Evolutionary conservation across 2,329 filamentous ascomycete species (phyloP).

Genomic region (Orbilia oligospora): DNA sequence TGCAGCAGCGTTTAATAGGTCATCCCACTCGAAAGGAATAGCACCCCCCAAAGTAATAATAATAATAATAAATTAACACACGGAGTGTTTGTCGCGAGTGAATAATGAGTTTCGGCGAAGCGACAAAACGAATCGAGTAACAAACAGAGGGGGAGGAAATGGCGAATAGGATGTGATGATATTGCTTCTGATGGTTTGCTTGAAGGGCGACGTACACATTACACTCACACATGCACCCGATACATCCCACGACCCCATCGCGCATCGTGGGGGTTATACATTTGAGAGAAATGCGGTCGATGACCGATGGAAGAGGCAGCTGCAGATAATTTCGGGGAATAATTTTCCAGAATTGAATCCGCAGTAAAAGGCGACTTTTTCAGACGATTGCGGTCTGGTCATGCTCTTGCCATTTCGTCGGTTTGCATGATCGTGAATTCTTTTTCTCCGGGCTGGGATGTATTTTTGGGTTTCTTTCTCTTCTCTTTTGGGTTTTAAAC

Average conservation of each 20-base stretch:
- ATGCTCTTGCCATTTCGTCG: constrained; percentile 57
- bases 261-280: constrained; percentile 32
- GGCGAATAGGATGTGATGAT: constrained; percentile 40
- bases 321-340: constrained; percentile 38
- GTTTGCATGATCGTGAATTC: constrained; percentile 50
- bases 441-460: constrained; percentile 9
- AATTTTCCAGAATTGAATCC: constrained; percentile 50
- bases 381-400: constrained; percentile 47
- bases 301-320: constrained; percentile 51
- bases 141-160: constrained; percentile 33
- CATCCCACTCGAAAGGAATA: constrained; percentile 52
- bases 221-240: neutral
- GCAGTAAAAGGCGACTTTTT: constrained; percentile 37
- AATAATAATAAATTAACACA: no score
- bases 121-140: constrained; percentile 61
- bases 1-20: constrained; percentile 38
- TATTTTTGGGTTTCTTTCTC: constrained; percentile 39
- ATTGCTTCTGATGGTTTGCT: constrained; percentile 24
- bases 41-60: neutral
- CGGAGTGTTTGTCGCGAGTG: constrained; percentile 33
- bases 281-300: constrained; percentile 21
- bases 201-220: neutral
- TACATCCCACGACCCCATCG: constrained; percentile 30
- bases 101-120: constrained; percentile 53
- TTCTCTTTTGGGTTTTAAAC: constrained; percentile 48